Conservation (phyloP, 768 basidiomycete genomes). For the Suillus clintonianus region DNA sequence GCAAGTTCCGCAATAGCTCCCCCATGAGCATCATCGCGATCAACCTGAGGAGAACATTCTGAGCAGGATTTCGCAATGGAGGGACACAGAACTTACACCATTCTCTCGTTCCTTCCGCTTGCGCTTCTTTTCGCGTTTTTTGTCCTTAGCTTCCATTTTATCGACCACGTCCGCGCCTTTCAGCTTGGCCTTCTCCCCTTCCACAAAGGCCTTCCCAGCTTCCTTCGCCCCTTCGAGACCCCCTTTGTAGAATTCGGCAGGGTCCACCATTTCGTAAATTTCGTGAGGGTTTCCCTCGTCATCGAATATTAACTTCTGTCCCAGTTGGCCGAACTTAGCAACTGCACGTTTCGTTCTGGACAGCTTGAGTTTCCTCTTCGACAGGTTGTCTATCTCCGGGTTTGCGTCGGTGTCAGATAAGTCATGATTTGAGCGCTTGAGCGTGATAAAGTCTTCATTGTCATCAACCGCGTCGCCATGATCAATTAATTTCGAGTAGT, state of each 20-base stretch:
- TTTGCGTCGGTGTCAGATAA: conserved; percentile 41
- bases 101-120: conserved; percentile 83
- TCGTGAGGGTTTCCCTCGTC: conserved; percentile 82
- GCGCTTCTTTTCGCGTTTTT: conserved; percentile 89
- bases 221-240: conserved; percentile 65
- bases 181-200: conserved; percentile 74
- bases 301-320: conserved; percentile 86
- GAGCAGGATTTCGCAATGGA: not conserved
- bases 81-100: conserved; percentile 22
- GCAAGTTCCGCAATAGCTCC: conserved; percentile 32
- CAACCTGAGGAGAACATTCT: conserved; percentile 10
- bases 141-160: conserved; percentile 82
- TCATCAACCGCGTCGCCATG: conserved; percentile 50
- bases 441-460: conserved; percentile 87
- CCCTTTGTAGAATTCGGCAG: conserved; percentile 70
- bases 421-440: conserved; percentile 90
- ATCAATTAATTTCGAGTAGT: conserved; percentile 87
- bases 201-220: conserved; percentile 69
- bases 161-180: conserved; percentile 70
- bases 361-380: conserved; percentile 84
- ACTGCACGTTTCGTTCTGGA: conserved; percentile 74
- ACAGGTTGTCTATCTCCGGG: conserved; percentile 54
- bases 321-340: conserved; percentile 55
- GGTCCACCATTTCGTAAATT: conserved; percentile 80
- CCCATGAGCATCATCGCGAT: conserved; percentile 31